A percentile compares a stretch with the other conserved stretches of the same genome.
phyloP scores from a whole-genome alignment of 768 basidiomycete genomes.

The Lyophyllum semitale region DNA sequence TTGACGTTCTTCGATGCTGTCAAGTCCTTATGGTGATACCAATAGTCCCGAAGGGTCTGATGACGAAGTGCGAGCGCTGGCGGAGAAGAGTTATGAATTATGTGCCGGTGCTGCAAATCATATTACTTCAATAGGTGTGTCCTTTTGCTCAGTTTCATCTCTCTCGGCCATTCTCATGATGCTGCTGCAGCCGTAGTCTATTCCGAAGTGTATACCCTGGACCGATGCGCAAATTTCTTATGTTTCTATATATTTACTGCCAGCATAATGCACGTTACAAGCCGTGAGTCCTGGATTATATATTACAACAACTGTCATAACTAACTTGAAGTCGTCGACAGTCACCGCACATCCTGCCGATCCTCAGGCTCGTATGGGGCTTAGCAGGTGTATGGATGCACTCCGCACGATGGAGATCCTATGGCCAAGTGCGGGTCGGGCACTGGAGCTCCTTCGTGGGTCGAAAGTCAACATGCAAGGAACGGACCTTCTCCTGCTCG shows the following conservation, averaged over 20 bases:
- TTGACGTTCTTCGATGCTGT: background rate
- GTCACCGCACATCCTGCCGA: slow-evolving; percentile 68
- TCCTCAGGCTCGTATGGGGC: slow-evolving; percentile 66
- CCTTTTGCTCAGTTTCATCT: background rate
- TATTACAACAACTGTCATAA: background rate
- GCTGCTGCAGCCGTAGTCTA: slow-evolving; percentile 51
- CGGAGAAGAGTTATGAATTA: slow-evolving; percentile 69
- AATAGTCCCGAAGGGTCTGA: slow-evolving; percentile 42
- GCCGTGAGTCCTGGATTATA: slow-evolving; percentile 45
- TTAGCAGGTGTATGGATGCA: slow-evolving; percentile 67
- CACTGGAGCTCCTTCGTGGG: slow-evolving; percentile 70
- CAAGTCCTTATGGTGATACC: background rate
- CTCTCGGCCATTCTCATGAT: background rate
- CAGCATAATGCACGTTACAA: slow-evolving; percentile 77
- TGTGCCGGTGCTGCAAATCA: slow-evolving; percentile 80
- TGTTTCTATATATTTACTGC: slow-evolving; percentile 83
- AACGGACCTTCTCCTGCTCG: slow-evolving; percentile 20
- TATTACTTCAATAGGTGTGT: slow-evolving; percentile 67
- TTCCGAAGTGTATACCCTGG: slow-evolving; percentile 61
- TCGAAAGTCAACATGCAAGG: slow-evolving; percentile 45
- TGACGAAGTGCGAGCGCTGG: slow-evolving; percentile 56
- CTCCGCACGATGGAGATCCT: slow-evolving; percentile 65
- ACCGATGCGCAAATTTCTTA: slow-evolving; percentile 66
- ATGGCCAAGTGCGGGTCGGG: slow-evolving; percentile 80
- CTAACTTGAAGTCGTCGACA: slow-evolving; percentile 19